Percentiles rank a stretch among this genome's conserved stretches.
These are phyloP conservation scores for Ambrosiella xylebori DNA, from an alignment of 2,329 filamentous ascomycete species.

Conservation along the genomic window DNA sequence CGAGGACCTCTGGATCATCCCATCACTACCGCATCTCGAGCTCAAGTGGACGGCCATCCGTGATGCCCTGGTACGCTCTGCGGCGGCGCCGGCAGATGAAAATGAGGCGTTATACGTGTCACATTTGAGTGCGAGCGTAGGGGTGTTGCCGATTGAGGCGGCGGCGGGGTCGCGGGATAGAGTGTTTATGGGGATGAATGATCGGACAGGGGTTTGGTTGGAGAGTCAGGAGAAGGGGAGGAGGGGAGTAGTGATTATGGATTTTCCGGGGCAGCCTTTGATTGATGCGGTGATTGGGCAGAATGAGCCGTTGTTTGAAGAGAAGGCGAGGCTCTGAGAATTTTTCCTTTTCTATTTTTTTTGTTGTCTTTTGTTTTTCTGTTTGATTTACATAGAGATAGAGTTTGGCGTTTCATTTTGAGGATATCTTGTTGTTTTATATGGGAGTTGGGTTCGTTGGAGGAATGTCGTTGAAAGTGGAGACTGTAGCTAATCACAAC, in stretches of 20 bases:
- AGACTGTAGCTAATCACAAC: background rate
- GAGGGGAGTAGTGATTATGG: slow-evolving; percentile 30
- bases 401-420: too few species aligned
- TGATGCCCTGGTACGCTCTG: slow-evolving; percentile 24
- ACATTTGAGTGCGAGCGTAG: slow-evolving; percentile 31
- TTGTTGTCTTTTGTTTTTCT: background rate
- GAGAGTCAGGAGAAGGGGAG: slow-evolving; percentile 18
- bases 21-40: slow-evolving; percentile 25
- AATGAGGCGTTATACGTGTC: slow-evolving; percentile 28
- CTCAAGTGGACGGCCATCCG: slow-evolving; percentile 30
- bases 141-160: slow-evolving; percentile 32
- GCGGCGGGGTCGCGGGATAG: slow-evolving; percentile 29
- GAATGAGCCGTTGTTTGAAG: slow-evolving; percentile 20
- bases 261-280: slow-evolving; percentile 29
- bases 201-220: slow-evolving; percentile 30
- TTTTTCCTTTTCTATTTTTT: background rate
- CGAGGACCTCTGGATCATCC: slow-evolving; percentile 31
- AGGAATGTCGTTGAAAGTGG: background rate
- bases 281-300: slow-evolving; percentile 26
- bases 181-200: slow-evolving; percentile 30
- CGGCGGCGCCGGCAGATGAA: slow-evolving; percentile 17
- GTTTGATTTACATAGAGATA: background rate
- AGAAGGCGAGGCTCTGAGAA: background rate
- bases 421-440: too few species aligned
- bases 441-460: background rate